These are phyloP conservation scores for Talaromyces sp. DNA, from an alignment of 2,329 filamentous ascomycete species.

Conservation along the genomic window DNA sequence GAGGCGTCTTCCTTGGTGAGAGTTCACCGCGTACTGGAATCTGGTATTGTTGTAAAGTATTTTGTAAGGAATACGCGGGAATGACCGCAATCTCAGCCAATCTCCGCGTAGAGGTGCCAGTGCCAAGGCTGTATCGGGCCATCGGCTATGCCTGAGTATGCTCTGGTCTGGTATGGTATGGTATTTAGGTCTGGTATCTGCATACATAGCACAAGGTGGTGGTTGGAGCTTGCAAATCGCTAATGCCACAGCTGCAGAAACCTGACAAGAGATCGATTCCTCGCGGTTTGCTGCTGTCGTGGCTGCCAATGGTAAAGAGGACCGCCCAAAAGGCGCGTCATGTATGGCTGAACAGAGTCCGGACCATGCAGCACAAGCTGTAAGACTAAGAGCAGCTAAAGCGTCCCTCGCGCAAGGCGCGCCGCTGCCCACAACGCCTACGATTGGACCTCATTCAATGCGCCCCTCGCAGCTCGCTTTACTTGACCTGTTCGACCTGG, in stretches of 20 bases:
- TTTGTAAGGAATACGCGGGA: background rate
- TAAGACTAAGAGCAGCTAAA: conserved; percentile 1
- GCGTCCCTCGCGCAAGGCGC: conserved; percentile 18
- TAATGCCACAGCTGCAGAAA: background rate
- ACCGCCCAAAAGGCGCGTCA: conserved; percentile 14
- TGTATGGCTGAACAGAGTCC: conserved; percentile 16
- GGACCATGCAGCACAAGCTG: conserved; percentile 15
- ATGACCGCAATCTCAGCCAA: conserved; percentile 5
- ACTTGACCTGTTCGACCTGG: background rate
- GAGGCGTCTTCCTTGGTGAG: background rate
- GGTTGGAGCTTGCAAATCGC: background rate
- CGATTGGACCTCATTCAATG: conserved; percentile 16
- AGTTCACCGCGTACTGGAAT: conserved; percentile 9
- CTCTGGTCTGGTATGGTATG: background rate
- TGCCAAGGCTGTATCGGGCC: background rate
- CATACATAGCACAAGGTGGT: background rate
- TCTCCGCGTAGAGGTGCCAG: background rate
- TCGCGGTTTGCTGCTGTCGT: conserved; percentile 13
- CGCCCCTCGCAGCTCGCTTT: background rate
- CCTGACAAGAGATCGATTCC: conserved; percentile 10
- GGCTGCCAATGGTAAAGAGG: conserved; percentile 10
- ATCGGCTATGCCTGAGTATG: too few relatives aligned
- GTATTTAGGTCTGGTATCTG: background rate
- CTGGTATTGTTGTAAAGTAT: background rate
- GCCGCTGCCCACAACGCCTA: background rate